phyloP scores from a whole-genome alignment of 768 basidiomycete genomes.

The Agrocybe chaxingu region DNA sequence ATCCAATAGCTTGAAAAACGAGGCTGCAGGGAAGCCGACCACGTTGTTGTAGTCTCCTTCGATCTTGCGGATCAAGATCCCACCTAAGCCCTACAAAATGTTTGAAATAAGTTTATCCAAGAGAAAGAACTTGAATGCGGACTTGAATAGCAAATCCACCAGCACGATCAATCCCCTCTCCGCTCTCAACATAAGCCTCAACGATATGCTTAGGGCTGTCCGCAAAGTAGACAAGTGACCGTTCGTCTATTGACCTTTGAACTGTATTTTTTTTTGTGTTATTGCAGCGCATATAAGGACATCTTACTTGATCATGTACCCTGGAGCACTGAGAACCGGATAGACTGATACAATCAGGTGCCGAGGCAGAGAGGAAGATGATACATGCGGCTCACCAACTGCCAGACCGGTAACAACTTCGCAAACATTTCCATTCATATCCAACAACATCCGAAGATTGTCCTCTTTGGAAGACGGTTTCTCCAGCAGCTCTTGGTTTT shows the following conservation, averaged over 20 bases:
- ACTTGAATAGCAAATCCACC: slow-evolving; percentile 97
- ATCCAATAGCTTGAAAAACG: slow-evolving; percentile 76
- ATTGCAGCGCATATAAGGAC: not conserved
- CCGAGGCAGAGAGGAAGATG: not conserved
- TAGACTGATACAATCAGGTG: slow-evolving; percentile 45
- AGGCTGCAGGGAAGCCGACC: slow-evolving; percentile 88
- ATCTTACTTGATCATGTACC: slow-evolving; percentile 65
- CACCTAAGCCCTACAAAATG: slow-evolving; percentile 66
- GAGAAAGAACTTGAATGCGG: slow-evolving; percentile 10
- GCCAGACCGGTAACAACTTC: slow-evolving; percentile 92
- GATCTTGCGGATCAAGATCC: slow-evolving; percentile 75
- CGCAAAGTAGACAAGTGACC: slow-evolving; percentile 73
- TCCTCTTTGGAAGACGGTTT: slow-evolving; percentile 81
- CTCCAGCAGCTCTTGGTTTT: slow-evolving; percentile 77
- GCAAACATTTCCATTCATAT: slow-evolving; percentile 82
- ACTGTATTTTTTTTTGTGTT: not conserved
- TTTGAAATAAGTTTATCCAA: not conserved
- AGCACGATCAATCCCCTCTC: slow-evolving; percentile 84
- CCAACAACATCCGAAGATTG: slow-evolving; percentile 82
- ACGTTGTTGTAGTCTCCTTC: slow-evolving; percentile 91
- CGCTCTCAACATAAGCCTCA: slow-evolving; percentile 78
- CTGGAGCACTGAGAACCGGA: slow-evolving; percentile 72
- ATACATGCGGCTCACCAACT: slow-evolving; percentile 50
- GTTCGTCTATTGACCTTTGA: slow-evolving; percentile 75
- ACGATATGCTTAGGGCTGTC: slow-evolving; percentile 59